Conservation (phyloP, 176 grass and related monocot species). For the Rhynchospora tenuis region DNA sequence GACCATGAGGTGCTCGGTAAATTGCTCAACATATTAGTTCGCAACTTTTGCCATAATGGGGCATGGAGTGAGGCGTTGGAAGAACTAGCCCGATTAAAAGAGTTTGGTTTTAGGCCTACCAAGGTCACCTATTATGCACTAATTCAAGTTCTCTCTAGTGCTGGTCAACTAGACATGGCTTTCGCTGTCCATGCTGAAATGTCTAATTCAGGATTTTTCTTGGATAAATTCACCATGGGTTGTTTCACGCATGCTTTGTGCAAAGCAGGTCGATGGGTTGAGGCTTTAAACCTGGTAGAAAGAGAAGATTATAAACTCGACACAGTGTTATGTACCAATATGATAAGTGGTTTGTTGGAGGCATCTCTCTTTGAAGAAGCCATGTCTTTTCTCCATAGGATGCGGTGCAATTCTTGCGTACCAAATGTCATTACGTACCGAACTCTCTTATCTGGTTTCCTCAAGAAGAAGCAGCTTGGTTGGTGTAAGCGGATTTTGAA, state of each 20-base stretch:
- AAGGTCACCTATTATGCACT: slow-evolving; percentile 64
- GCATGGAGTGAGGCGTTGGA: slow-evolving; percentile 60
- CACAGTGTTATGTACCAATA: slow-evolving; percentile 76
- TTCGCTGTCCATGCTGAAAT: slow-evolving; percentile 82
- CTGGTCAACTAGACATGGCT: slow-evolving; percentile 50
- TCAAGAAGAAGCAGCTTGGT: slow-evolving; percentile 85
- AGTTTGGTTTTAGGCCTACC: slow-evolving; percentile 66
- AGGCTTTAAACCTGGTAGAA: slow-evolving; percentile 70
- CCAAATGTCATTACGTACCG: slow-evolving; percentile 90
- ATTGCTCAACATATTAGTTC: slow-evolving; percentile 85
- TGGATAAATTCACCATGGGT: slow-evolving; percentile 67
- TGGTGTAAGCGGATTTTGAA: slow-evolving; percentile 98
- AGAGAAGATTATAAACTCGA: slow-evolving; percentile 86
- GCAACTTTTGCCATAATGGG: slow-evolving; percentile 54
- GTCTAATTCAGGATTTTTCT: slow-evolving; percentile 56
- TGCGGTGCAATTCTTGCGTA: slow-evolving; percentile 76
- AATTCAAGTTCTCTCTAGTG: slow-evolving; percentile 65
- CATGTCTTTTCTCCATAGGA: slow-evolving; percentile 84
- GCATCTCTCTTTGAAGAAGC: slow-evolving; percentile 90
- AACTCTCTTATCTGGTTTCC: slow-evolving; percentile 76
- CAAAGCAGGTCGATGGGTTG: slow-evolving; percentile 50
- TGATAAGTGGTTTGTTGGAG: slow-evolving; percentile 93
- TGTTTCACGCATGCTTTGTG: slow-evolving; percentile 58
- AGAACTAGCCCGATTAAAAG: slow-evolving; percentile 74
- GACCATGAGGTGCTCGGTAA: slow-evolving; percentile 70